phyloP scores from a whole-genome alignment of 768 basidiomycete genomes.

The Jaapia argillacea region DNA sequence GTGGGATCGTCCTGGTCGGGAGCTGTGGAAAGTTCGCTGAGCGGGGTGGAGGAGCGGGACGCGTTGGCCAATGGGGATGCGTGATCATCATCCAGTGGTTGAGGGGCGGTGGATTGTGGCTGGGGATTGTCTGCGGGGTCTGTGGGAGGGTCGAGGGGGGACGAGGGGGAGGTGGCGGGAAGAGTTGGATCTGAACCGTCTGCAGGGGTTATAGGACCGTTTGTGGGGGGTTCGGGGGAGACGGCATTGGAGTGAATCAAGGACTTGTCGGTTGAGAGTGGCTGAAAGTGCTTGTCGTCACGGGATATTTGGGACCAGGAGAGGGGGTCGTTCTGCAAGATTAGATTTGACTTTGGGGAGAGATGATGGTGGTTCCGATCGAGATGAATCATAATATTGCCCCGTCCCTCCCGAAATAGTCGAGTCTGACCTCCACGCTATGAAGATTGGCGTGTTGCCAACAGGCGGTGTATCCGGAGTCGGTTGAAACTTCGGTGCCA shows the following conservation, averaged over 20 bases:
- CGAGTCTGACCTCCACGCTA: background rate
- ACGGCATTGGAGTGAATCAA: background rate
- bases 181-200: conserved; percentile 10
- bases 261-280: background rate
- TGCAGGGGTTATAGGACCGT: conserved; percentile 17
- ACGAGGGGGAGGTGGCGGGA: conserved; percentile 13
- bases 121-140: conserved; percentile 18
- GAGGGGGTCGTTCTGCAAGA: conserved; percentile 26
- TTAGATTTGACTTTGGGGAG: conserved; percentile 31
- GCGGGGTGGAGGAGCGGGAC: conserved; percentile 59
- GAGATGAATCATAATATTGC: conserved; percentile 36
- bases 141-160: conserved; percentile 16
- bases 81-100: background rate
- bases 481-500: background rate
- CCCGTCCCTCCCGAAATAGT: background rate
- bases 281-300: conserved; percentile 3
- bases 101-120: background rate
- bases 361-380: conserved; percentile 35
- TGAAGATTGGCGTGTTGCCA: background rate
- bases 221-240: conserved; percentile 8
- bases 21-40: conserved; percentile 67
- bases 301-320: conserved; percentile 24
- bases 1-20: conserved; percentile 17
- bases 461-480: background rate
- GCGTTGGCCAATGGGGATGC: conserved; percentile 16